Evolutionary conservation across 1,139 yeast genomes (phyloP), one percentile per base, ranked within the genome.

Genomic region (Schwanniomyces etchellsii): DNA sequence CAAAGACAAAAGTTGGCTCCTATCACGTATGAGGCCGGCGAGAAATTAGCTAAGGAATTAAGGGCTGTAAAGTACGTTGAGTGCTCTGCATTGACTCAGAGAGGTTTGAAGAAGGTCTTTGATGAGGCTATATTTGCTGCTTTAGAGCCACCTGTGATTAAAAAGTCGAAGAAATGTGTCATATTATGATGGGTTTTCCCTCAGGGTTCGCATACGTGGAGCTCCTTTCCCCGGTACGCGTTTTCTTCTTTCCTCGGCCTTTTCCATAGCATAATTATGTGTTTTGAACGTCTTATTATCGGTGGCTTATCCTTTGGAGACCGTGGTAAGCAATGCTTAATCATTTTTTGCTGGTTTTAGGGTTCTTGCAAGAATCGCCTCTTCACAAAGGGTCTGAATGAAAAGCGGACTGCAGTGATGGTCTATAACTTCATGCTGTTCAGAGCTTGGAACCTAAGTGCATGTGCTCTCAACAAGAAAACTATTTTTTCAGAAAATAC

Each of bases 121-220:
- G 97, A 89, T 55, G 96, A 89, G 60, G 96, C 97, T 24, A 91
- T 91, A 38, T 96, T 91, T 32, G 95, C 95, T 38, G 95, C 95
- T 32, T 70, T 86, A 43, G 95, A 85, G 56, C 95, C 95, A 31
- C 95, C 95, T 20, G 89, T 81, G 35, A 77, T 81, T 51, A 81
- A 80, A 57, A 81, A 83, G 72, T 77, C 78, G 46, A 81, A 79
- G 64, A 84, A 82, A 57, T 88, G 96, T 71, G 73, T 81, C 41
- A 78, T 85, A 50, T 76, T 85, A 57, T 83, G 69, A 56, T 14
- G n/a, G n/a, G n/a, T n/a, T 24, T 14, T n/a, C n/a, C n/a, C n/a
- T n/a, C n/a, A n/a, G n/a, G n/a, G n/a, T n/a, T n/a, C n/a, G n/a
- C n/a, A n/a, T n/a, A n/a, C n/a, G n/a, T n/a, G n/a, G n/a, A n/a